These are phyloP conservation scores for Chlamydomonas reinhardtii DNA, from an alignment of 163 green algal genomes.

Conservation along the genomic window DNA sequence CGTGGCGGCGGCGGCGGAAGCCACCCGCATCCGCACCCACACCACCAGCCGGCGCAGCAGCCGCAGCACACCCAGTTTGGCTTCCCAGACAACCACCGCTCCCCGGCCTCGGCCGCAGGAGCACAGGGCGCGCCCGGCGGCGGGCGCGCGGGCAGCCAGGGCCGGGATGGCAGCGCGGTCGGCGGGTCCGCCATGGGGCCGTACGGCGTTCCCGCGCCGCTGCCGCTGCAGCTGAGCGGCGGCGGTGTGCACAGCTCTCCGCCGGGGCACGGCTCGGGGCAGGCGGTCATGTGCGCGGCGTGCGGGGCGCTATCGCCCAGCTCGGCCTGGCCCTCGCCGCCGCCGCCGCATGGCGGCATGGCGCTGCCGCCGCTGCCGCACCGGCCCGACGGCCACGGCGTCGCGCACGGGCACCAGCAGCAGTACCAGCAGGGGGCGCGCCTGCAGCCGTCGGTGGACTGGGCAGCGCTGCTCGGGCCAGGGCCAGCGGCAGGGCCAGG, in stretches of 20 bases:
- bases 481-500: neutral
- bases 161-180: too few species aligned
- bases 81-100: slow-evolving; percentile 33
- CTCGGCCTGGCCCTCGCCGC: neutral
- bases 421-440: too few species aligned
- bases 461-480: neutral
- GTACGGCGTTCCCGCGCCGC: neutral
- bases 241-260: too few species aligned
- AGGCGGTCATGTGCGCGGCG: too few species aligned
- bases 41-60: neutral
- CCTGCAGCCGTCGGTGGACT: neutral
- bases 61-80: slow-evolving; percentile 23
- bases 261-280: too few species aligned
- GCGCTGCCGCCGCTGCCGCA: too few species aligned
- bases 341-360: neutral
- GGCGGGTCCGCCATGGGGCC: too few species aligned
- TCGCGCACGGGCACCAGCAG: too few species aligned
- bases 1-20: too few species aligned
- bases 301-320: too few species aligned
- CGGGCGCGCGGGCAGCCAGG: too few species aligned
- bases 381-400: neutral
- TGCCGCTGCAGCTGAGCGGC: neutral
- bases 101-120: neutral
- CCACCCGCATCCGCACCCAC: too few species aligned
- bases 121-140: neutral